Base-by-base conservation (phyloP, 441 rosid species). In the Omphalea diandra region DNA sequence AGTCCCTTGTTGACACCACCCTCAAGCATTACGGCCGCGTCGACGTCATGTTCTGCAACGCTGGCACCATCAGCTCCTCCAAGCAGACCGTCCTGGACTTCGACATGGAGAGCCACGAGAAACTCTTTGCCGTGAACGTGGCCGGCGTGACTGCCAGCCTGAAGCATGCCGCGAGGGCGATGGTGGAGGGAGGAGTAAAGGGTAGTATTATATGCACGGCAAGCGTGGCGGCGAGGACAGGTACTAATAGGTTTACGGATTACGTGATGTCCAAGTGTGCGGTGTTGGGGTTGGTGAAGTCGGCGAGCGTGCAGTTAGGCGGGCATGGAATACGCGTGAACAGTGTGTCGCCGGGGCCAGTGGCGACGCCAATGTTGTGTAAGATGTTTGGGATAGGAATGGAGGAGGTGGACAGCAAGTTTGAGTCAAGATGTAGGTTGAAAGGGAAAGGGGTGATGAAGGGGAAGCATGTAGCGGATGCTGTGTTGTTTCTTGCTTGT, bases 21-120 rank as follows among this genome's bases (percentile, higher is more conserved):
- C 54, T 79, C 32, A 35, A 38, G 4, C 55, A n/a, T 0, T 72
- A 73, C 5, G 79, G 83, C 3, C 73, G 66, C 43, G 80, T 84
- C 3, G 85, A 79, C 50, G 36, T 84, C 41, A 72, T 79, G 81
- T 81, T 81, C 46, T 73, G 85, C 77, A 81, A 81, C 12, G 87
- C 83, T 0, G 87, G 87, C n/a, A n/a, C n/a, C 32, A 0, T 35
- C 6, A 56, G 63, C 9, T 3, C 29, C 3, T 20, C 53, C 5
- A 54, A 47, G 2, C 83, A 83, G 65, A 75, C 70, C 0, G 43
- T 83, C 10, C 68, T 79, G 20, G 76, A 79, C 68, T 65, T 50
- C 17, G 76, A 78, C 65, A 49, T 65, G 38, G 65, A 27, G 15
- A 46, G 49, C 1, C 52, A 38, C 44, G 58, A 68, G 7, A 35